Evolutionary conservation across 306 rosid species (phyloP).

Genomic region (Cicer judaicum): DNA sequence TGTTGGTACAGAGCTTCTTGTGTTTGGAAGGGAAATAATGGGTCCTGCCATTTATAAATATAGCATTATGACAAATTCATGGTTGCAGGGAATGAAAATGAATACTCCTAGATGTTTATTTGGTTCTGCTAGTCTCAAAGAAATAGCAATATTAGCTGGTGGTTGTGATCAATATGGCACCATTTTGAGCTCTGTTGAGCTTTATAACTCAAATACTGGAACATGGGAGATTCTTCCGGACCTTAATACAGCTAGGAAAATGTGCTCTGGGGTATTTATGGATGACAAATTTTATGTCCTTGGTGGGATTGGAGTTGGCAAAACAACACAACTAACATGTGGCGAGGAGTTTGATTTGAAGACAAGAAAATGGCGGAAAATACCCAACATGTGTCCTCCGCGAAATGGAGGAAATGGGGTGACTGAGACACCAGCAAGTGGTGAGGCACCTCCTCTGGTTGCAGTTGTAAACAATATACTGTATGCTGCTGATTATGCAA

Average conservation of each 20-base stretch:
- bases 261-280: constrained; percentile 72
- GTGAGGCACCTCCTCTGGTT: constrained; percentile 81
- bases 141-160: constrained; percentile 77
- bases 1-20: constrained; percentile 85
- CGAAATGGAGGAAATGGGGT: constrained; percentile 47
- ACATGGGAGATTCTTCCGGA: constrained; percentile 68
- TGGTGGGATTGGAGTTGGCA: constrained; percentile 66
- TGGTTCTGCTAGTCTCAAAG: constrained; percentile 74
- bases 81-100: constrained; percentile 66
- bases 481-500: constrained; percentile 72
- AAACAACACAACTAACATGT: constrained; percentile 45
- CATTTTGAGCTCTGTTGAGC: constrained; percentile 67
- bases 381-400: constrained; percentile 68
- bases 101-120: constrained; percentile 73
- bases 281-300: constrained; percentile 70
- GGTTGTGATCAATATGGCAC: constrained; percentile 65
- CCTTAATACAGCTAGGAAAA: constrained; percentile 69
- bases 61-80: constrained; percentile 65
- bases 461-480: constrained; percentile 75
- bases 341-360: constrained; percentile 73
- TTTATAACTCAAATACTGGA: constrained; percentile 67
- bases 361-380: constrained; percentile 65
- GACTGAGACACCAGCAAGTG: constrained; percentile 37
- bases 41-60: constrained; percentile 61
- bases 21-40: constrained; percentile 68